Conservation (phyloP, 768 basidiomycete genomes). For the Wakefieldia striispora region DNA sequence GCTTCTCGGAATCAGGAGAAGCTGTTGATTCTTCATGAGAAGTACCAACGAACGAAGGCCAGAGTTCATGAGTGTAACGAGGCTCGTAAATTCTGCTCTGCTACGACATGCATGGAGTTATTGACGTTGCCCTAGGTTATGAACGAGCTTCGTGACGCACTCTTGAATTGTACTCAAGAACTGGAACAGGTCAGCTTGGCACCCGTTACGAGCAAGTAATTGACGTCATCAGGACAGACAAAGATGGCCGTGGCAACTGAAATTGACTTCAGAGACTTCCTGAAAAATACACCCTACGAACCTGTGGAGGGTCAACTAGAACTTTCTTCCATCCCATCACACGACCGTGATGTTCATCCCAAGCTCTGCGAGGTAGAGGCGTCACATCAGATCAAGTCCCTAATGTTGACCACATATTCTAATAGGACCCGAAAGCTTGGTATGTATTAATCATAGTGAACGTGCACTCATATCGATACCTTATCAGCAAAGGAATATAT, state of each 20-base stretch:
- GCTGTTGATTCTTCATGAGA: conserved; percentile 13
- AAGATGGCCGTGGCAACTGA: conserved; percentile 11
- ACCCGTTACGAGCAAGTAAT: not conserved
- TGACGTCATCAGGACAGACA: conserved; percentile 8
- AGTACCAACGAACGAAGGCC: conserved; percentile 22
- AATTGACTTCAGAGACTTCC: conserved; percentile 13
- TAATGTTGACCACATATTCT: not conserved
- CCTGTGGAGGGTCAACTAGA: conserved; percentile 12
- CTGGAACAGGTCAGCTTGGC: conserved; percentile 17
- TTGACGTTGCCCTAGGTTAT: conserved; percentile 13
- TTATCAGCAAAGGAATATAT: conserved; percentile 10
- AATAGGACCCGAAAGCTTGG: conserved; percentile 10
- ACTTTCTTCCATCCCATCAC: conserved; percentile 6
- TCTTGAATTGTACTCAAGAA: conserved; percentile 16
- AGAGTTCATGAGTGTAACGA: conserved; percentile 13
- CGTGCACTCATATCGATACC: not conserved
- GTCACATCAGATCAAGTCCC: not conserved
- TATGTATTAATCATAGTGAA: conserved; percentile 1
- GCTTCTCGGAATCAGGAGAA: conserved; percentile 6
- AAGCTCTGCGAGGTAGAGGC: conserved; percentile 17
- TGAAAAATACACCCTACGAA: conserved; percentile 8
- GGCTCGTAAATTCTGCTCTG: conserved; percentile 11
- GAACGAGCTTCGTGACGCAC: conserved; percentile 17
- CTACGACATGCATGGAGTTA: not conserved
- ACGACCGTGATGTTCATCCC: not conserved